phyloP scores from a whole-genome alignment of 2,329 filamentous ascomycete species.

The Neonectria neomacrospora region DNA sequence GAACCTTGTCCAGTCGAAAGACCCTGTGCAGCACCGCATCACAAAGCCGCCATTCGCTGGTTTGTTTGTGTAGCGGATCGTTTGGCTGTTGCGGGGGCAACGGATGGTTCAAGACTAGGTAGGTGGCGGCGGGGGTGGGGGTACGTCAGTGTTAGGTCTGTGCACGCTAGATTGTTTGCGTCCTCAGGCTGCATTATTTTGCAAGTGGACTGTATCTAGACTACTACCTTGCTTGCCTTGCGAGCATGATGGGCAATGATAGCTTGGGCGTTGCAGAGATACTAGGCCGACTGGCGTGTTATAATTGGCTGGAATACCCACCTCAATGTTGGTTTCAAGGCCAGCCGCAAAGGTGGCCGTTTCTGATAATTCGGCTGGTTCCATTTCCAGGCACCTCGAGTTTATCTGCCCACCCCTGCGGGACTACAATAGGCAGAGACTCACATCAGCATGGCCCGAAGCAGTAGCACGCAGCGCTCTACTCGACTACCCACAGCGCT shows the following conservation, averaged over 20 bases:
- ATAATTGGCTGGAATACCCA: neutral
- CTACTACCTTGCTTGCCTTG: too few species aligned
- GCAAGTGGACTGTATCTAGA: neutral
- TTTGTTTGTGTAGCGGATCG: conserved; percentile 40
- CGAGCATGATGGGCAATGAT: neutral
- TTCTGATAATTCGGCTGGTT: neutral
- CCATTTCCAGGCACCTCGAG: neutral
- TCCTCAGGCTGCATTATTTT: neutral
- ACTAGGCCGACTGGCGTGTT: neutral
- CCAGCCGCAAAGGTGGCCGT: neutral
- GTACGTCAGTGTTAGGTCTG: neutral
- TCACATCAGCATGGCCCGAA: neutral
- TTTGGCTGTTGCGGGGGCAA: conserved; percentile 41
- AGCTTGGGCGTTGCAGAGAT: neutral
- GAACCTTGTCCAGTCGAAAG: conserved; percentile 1
- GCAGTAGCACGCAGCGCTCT: neutral
- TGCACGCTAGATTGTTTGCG: neutral
- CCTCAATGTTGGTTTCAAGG: neutral
- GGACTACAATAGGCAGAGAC: neutral
- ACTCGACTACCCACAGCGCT: neutral
- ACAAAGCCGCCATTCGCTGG: conserved; percentile 34
- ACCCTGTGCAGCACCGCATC: neutral
- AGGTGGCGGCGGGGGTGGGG: neutral
- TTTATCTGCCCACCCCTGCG: neutral
- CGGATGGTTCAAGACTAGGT: neutral